Evolutionary conservation across 805 yeast genomes (phyloP).

Genomic region (Starmerella sp.): DNA sequence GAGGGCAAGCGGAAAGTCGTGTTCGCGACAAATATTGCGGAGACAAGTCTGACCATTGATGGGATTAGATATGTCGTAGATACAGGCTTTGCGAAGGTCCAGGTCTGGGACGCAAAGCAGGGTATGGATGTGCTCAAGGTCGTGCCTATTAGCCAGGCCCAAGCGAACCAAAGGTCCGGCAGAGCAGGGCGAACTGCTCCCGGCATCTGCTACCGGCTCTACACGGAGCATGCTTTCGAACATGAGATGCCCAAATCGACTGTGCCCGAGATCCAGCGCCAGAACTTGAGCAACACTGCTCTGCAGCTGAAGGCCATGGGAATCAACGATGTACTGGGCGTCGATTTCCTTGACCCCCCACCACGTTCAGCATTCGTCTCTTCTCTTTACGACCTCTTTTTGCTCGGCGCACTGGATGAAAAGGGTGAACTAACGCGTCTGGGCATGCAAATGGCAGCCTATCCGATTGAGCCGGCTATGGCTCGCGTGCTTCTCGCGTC

Average conservation of each 20-base stretch:
- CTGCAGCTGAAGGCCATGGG: constrained; percentile 73
- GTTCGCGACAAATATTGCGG: constrained; percentile 93
- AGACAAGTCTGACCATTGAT: constrained; percentile 89
- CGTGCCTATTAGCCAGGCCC: constrained; percentile 84
- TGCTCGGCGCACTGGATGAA: constrained; percentile 77
- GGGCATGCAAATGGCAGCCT: constrained; percentile 80
- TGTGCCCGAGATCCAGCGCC: constrained; percentile 84
- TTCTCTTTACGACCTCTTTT: constrained; percentile 71
- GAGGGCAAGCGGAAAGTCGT: constrained; percentile 70
- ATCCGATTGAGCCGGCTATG: constrained; percentile 85
- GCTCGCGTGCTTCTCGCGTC: constrained; percentile 65
- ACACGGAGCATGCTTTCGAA: constrained; percentile 69
- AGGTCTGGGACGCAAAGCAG: constrained; percentile 72
- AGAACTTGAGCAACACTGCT: constrained; percentile 66
- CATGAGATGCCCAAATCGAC: constrained; percentile 70
- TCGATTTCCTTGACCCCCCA: constrained; percentile 90
- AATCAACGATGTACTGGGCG: constrained; percentile 63
- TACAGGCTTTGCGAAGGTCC: constrained; percentile 89
- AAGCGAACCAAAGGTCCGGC: constrained; percentile 94
- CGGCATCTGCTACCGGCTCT: constrained; percentile 84
- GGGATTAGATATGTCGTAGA: constrained; percentile 93
- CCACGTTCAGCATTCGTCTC: constrained; percentile 57
- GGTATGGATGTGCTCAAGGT: constrained; percentile 84
- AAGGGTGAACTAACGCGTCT: constrained; percentile 64
- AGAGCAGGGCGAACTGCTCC: constrained; percentile 98